Conservation (phyloP, 257 asterid species). For the Asclepias syriaca region DNA sequence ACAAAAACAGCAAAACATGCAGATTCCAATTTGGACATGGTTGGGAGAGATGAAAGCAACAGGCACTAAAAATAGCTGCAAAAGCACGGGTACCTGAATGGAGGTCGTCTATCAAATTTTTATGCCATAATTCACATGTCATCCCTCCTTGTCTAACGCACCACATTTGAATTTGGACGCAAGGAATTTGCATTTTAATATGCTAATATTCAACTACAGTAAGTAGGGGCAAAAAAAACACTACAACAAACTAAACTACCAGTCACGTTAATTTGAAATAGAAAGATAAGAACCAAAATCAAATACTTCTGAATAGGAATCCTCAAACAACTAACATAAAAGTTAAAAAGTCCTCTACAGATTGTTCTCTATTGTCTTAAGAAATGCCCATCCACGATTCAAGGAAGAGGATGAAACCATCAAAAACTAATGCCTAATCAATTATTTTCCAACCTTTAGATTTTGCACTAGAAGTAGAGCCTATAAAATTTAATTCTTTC, state of each 20-base stretch:
- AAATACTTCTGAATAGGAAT: background rate
- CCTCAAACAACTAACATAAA: background rate
- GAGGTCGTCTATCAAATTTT: background rate
- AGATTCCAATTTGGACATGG: background rate
- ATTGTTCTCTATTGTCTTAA: background rate
- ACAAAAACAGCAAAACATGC: background rate
- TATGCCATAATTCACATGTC: background rate
- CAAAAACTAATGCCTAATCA: background rate
- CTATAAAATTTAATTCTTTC: background rate
- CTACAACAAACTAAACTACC: background rate
- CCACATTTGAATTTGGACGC: background rate
- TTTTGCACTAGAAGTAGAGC: background rate
- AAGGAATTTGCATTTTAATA: background rate
- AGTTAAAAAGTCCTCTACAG: background rate
- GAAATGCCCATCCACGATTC: background rate
- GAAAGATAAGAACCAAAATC: background rate
- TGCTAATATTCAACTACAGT: background rate
- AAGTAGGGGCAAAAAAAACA: background rate
- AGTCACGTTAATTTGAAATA: background rate
- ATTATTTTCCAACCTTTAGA: background rate
- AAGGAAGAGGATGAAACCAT: background rate
- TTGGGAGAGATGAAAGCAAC: background rate
- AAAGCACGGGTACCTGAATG: background rate
- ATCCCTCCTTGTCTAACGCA: background rate
- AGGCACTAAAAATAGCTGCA: background rate